These are phyloP conservation scores for Jackrogersella multiformis DNA, from an alignment of 495 filamentous ascomycete genomes.

Conservation along the genomic window DNA sequence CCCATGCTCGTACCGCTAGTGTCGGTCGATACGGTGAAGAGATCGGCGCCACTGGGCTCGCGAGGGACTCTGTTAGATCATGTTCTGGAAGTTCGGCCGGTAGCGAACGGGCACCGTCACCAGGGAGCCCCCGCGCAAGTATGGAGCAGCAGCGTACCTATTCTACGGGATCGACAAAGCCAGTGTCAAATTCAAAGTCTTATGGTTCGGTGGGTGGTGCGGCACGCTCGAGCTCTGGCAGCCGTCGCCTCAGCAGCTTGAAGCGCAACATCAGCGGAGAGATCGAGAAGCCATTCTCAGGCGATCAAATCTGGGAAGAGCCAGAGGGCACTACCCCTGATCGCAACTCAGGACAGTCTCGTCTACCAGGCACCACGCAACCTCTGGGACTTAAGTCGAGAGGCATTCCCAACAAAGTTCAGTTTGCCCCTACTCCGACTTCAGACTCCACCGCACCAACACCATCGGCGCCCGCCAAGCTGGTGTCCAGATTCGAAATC, in stretches of 20 bases:
- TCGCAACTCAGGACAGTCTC: constrained; percentile 30
- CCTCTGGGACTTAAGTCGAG: constrained; percentile 61
- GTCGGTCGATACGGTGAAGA: constrained; percentile 61
- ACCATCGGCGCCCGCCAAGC: constrained; percentile 54
- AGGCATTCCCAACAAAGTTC: constrained; percentile 66
- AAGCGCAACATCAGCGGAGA: constrained; percentile 68
- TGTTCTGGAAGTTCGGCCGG: constrained; percentile 61
- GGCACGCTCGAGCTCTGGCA: constrained; percentile 35
- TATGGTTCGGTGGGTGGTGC: constrained; percentile 42
- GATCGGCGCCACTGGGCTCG: constrained; percentile 58
- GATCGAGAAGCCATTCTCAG: constrained; percentile 66
- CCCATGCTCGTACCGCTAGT: constrained; percentile 69
- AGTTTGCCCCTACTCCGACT: constrained; percentile 53
- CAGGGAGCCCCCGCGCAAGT: constrained; percentile 43
- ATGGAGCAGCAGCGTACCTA: constrained; percentile 43
- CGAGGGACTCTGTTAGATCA: constrained; percentile 57
- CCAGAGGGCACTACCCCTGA: constrained; percentile 59
- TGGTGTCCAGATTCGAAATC: constrained; percentile 73
- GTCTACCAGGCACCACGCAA: constrained; percentile 34
- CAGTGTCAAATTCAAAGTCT: constrained; percentile 30
- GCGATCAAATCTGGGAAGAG: constrained; percentile 92
- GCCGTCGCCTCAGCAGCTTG: constrained; percentile 56
- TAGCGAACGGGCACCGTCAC: constrained; percentile 49
- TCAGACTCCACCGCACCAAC: constrained; percentile 26
- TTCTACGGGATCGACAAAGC: constrained; percentile 29